Base-by-base conservation (phyloP, 805 yeast genomes). In the Candida chauliodis region DNA sequence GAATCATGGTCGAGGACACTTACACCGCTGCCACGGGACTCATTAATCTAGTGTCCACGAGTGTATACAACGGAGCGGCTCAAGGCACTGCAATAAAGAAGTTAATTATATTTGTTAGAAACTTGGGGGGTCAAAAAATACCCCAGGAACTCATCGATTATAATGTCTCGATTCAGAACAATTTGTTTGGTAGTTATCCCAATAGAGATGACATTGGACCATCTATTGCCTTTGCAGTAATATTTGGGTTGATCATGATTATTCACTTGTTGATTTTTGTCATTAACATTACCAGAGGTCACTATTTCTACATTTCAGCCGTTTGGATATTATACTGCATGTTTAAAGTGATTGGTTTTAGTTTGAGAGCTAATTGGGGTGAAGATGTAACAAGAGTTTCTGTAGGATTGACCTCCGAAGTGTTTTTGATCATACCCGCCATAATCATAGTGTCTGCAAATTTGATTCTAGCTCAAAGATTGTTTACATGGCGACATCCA, bases 401-500 rank as follows among this genome's bases (percentile, higher is more conserved):
- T 14, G 46, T 58, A 11, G 90, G 86, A 25, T 63, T 83, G 30
- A 71, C 84, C 2, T 65, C 78, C 1, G 75, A 71, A 34, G 76
- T 80, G 16, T 70, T 83, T 39, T 51, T 73, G 21, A 70, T 78
- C 49, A 63, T 79, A 5, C 78, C 86, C 4, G 67, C 75, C 14
- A 73, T 80, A 4, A 55, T 78, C 24, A 52, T 83, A 32, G 75
- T 78, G 16, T 69, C 81, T 2, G 68, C 77, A 49, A 79, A 79
- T 52, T 64, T 81, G 55, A 71, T 81, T 15, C 58, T 83, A 33
- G 86, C 86, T 3, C 88, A 82, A 56, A 74, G 90, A 58, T 63
- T 83, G 22, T 81, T 81, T 58, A 80, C 85, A 4, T 81, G 88
- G 84, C 69, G 81, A 54, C 89, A 84, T 54, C 90, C 91, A 10